phyloP scores from a whole-genome alignment of 306 rosid species.

The Cicer yamashitae region DNA sequence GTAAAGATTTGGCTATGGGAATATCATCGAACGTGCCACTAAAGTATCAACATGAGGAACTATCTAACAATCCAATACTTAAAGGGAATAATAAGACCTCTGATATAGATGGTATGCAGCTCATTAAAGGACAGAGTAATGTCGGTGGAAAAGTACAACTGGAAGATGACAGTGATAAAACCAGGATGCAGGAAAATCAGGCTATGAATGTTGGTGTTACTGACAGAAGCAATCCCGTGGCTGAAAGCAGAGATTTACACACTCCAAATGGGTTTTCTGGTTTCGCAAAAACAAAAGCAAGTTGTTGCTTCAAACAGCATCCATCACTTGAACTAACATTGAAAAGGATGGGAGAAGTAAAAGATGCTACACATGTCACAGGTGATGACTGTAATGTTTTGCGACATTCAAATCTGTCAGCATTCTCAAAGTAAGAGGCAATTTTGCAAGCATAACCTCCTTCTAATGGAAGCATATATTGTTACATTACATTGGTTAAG shows the following conservation, averaged over 20 bases:
- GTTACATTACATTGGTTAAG: constrained; percentile 27
- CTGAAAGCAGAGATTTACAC: constrained; percentile 57
- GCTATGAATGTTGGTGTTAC: constrained; percentile 41
- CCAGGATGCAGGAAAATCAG: constrained; percentile 42
- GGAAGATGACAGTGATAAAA: constrained; percentile 50
- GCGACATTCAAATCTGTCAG: constrained; percentile 63
- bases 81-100: constrained; percentile 47
- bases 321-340: constrained; percentile 64
- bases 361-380: constrained; percentile 50
- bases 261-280: constrained; percentile 52
- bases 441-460: constrained; percentile 4
- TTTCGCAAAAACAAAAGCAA: constrained; percentile 50
- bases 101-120: constrained; percentile 44
- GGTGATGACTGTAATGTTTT: constrained; percentile 60
- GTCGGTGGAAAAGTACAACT: constrained; percentile 42
- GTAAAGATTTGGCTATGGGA: constrained; percentile 59
- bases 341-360: constrained; percentile 58
- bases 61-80: constrained; percentile 46
- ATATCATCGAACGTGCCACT: constrained; percentile 44
- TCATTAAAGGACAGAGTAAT: constrained; percentile 42
- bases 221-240: constrained; percentile 51
- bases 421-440: constrained; percentile 67
- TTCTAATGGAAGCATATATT: constrained; percentile 15
- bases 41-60: constrained; percentile 44
- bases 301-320: constrained; percentile 48